A percentile compares a stretch with the other conserved stretches of the same genome.
Evolutionary conservation across 73 alveolate genomes (phyloP).

Genomic region (Durusdinium trenchii): DNA sequence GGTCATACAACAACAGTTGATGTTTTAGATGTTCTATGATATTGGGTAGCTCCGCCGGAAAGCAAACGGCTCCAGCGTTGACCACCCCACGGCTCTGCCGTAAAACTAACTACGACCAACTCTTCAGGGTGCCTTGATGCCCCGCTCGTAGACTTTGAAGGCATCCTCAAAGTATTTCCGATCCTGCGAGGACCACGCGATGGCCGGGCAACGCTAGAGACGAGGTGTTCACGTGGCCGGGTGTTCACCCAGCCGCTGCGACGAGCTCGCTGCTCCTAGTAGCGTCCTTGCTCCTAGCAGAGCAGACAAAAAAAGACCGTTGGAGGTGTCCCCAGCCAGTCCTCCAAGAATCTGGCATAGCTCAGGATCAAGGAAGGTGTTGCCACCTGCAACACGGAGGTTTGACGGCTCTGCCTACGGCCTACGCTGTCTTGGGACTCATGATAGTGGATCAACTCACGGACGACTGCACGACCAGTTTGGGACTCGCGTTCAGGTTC

Average conservation of each 20-base stretch:
- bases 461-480: too few relatives aligned
- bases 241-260: neutral
- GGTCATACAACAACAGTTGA: too few relatives aligned
- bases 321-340: neutral
- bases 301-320: neutral
- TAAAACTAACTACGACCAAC: too few relatives aligned
- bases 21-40: too few relatives aligned
- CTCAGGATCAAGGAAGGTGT: conserved; percentile 96
- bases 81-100: too few relatives aligned
- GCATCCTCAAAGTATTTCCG: conserved; percentile 97
- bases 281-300: neutral
- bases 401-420: too few relatives aligned
- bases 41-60: too few relatives aligned
- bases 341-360: conserved; percentile 96
- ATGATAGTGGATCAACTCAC: too few relatives aligned
- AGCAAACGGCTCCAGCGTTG: too few relatives aligned
- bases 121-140: conserved; percentile 95
- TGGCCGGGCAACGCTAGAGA: neutral
- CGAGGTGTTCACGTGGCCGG: neutral
- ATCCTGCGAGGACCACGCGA: neutral
- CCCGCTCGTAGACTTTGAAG: conserved; percentile 97
- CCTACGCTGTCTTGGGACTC: too few relatives aligned
- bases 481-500: too few relatives aligned
- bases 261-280: neutral
- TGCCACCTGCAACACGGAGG: conserved; percentile 86